Percentiles rank a stretch among this genome's conserved stretches.
Conservation (phyloP, 163 green algal genomes). For the Chlamydomonas reinhardtii region DNA sequence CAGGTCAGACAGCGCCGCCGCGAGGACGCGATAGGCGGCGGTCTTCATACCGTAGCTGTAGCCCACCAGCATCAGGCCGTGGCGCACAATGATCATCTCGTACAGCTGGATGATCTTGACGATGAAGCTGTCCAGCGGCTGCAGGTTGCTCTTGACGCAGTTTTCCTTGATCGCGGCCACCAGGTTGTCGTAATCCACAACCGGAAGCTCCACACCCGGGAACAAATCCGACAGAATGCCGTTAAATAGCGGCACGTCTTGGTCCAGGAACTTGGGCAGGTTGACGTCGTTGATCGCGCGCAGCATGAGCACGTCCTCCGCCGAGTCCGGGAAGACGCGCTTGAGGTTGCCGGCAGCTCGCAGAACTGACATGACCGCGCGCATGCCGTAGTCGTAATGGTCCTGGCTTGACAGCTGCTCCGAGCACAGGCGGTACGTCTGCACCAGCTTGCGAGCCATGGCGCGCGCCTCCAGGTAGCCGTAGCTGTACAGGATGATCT, state of each 20-base stretch:
- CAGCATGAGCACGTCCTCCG: conserved; percentile 78
- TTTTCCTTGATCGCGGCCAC: conserved; percentile 62
- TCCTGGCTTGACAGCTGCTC: conserved; percentile 79
- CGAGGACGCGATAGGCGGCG: conserved; percentile 68
- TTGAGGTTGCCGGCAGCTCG: conserved; percentile 83
- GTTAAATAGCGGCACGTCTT: conserved; percentile 81
- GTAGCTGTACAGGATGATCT: conserved; percentile 87
- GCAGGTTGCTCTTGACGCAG: conserved; percentile 68
- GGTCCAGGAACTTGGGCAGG: conserved; percentile 85
- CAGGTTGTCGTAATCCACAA: conserved; percentile 72
- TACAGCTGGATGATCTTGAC: conserved; percentile 83
- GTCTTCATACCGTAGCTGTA: conserved; percentile 82
- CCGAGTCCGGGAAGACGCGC: conserved; percentile 62
- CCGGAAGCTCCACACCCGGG: conserved; percentile 68
- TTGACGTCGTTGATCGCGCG: conserved; percentile 86
- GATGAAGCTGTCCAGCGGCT: conserved; percentile 78
- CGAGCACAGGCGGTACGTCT: conserved; percentile 75
- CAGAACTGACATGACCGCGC: conserved; percentile 79
- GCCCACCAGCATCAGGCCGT: conserved; percentile 86
- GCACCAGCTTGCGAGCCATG: conserved; percentile 84
- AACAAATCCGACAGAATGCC: conserved; percentile 83
- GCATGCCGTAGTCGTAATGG: conserved; percentile 79
- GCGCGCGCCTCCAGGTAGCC: conserved; percentile 81
- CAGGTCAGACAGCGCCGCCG: conserved; percentile 73
- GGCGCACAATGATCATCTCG: conserved; percentile 86